Evolutionary conservation across 1,284 basidiomycete genomes (phyloP), one percentile per base, ranked within the genome.

Genomic region (Microbotryomycetes sp.): DNA sequence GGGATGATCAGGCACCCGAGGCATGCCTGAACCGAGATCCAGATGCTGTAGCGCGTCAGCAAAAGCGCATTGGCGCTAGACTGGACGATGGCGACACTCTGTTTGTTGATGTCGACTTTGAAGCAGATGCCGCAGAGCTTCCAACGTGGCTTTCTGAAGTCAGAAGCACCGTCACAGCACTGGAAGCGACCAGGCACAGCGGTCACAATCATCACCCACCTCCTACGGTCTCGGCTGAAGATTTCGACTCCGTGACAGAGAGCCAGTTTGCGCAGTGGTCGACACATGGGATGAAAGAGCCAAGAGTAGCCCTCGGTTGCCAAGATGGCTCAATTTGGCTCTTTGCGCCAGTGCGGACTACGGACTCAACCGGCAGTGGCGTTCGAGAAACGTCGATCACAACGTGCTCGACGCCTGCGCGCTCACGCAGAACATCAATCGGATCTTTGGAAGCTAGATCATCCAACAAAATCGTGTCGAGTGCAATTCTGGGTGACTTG

Each of bases 241-340:
- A n/a, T n/a, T n/a, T n/a, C n/a, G n/a, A n/a, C n/a, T n/a, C n/a
- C n/a, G n/a, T n/a, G n/a, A n/a, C n/a, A n/a, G n/a, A n/a, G n/a
- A n/a, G n/a, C n/a, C n/a, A n/a, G n/a, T n/a, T n/a, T n/a, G n/a
- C n/a, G n/a, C n/a, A n/a, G n/a, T n/a, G n/a, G n/a, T n/a, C n/a
- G n/a, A 50, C 49, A 23, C 14, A 15, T 28, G 49, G 9, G 23
- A 9, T 22, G 22, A 12, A 22, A 12, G 22, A 22, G 28, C 49
- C 49, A n/a, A 46, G 67, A 22, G 53, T 69, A 4, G 63, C 50
- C 1, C 63, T 46, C 2, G 67, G 67, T 1, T 63, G 53, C 26
- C 56, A 60, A 48, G 67, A 69, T 29, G 65, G 67, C 4, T 47
- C 36, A 1, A 36, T 65, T 5, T 67, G 65, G 65, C 19, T 69